Evolutionary conservation across 202 grass and related monocot genomes (phyloP), one percentile per base, ranked within the genome.

Genomic region (Sporobolus alterniflorus): DNA sequence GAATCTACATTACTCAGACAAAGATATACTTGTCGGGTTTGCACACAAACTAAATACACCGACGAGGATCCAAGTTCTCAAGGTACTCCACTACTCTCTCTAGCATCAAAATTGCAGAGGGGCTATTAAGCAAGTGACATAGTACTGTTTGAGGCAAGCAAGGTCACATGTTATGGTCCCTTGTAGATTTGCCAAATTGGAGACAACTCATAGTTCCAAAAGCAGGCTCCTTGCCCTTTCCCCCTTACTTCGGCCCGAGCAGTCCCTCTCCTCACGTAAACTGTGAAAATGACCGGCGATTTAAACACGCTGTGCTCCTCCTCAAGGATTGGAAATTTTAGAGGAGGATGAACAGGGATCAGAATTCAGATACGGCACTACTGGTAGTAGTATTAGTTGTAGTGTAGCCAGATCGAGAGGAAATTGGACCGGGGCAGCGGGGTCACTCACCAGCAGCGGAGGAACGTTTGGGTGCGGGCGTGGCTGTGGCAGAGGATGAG

Each of bases 191-290:
- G 10, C 46, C 48, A 9, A 64, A 57, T 55, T 71, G 81, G 0
- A 71, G 81, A 34, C 81, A 83, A 33, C 81, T 83, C 33, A 71
- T 33, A 1, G 77, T 39, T 36, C 31, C 77, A 43, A 17, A 59
- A 65, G 70, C 28, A 42, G 70, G 46, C 11, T 1, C 18, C 43
- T 83, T 83, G 31, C 42, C 61, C 30, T 79, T 9, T 51, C 44
- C 31, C 40, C 9, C 20, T 42, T 11, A 6, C 22, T 25, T 24
- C 16, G 3, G 12, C 8, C 14, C 39, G 4, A 6, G 29, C 11
- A 40, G 46, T 6, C 11, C 59, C 47, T n/a, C 59, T 44, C 69
- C 80, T 9, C 32, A 10, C 22, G 39, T 77, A 77, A 17, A 60
- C 73, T 9, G 82, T 77, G 64, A 64, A 74, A 33, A 83, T 33